Conservation (phyloP, 345 rosid genomes). For the Viola odorata region DNA sequence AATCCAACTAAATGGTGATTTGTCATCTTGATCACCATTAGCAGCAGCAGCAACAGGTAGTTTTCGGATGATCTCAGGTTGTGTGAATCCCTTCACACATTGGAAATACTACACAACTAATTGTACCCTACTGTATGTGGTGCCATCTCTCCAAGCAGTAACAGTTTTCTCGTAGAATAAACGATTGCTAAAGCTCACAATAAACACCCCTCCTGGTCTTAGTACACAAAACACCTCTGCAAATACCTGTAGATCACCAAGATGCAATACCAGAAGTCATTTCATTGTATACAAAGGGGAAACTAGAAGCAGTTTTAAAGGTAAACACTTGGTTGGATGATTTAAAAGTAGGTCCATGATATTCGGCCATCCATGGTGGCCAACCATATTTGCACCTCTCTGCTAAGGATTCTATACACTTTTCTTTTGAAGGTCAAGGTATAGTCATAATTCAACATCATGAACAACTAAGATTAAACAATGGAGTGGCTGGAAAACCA, state of each 20-base stretch:
- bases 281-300: too few species aligned
- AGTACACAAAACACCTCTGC: constrained; percentile 65
- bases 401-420: too few species aligned
- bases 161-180: constrained; percentile 90
- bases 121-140: constrained; percentile 57
- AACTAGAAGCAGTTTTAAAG: too few species aligned
- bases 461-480: too few species aligned
- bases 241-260: constrained; percentile 43
- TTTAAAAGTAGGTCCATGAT: too few species aligned
- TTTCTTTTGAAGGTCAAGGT: too few species aligned
- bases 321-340: too few species aligned
- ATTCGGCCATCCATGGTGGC: too few species aligned
- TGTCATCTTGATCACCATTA: constrained; percentile 18
- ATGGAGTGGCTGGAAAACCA: too few species aligned
- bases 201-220: constrained; percentile 71
- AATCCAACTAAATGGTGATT: constrained; percentile 45
- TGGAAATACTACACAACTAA: constrained; percentile 77
- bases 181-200: constrained; percentile 86
- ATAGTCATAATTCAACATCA: too few species aligned
- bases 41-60: constrained; percentile 20
- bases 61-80: constrained; percentile 56
- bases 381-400: too few species aligned
- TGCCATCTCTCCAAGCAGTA: constrained; percentile 77
- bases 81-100: constrained; percentile 62
- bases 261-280: too few species aligned